Conservation (phyloP, 2,329 filamentous ascomycete genomes). For the Fusarium equiseti region DNA sequence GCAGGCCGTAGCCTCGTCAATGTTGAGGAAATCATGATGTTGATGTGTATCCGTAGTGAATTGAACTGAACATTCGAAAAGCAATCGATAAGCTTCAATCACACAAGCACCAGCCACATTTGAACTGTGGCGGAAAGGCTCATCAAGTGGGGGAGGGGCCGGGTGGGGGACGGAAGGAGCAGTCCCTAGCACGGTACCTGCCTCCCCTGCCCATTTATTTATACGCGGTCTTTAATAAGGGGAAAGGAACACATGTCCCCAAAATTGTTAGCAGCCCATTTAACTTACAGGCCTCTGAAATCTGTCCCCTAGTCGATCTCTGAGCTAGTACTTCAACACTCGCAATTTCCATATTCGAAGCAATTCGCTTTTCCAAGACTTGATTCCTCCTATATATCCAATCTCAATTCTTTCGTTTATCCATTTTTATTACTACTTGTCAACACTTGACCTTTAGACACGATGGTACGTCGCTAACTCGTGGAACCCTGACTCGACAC, state of each 20-base stretch:
- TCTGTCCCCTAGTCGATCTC: slow-evolving; percentile 46
- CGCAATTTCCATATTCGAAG: slow-evolving; percentile 14
- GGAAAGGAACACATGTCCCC: slow-evolving; percentile 52
- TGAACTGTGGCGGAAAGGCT: neutral
- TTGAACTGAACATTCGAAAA: neutral
- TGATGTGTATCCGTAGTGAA: slow-evolving; percentile 2
- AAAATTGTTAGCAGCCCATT: slow-evolving; percentile 42
- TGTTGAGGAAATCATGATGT: slow-evolving; percentile 23
- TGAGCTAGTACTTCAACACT: slow-evolving; percentile 32
- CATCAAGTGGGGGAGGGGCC: slow-evolving; percentile 36
- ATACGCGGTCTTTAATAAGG: slow-evolving; percentile 33
- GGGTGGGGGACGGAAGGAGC: slow-evolving; percentile 21
- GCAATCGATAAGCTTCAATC: slow-evolving; percentile 25
- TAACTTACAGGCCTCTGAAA: slow-evolving; percentile 39
- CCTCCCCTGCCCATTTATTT: slow-evolving; percentile 11
- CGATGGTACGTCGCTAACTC: slow-evolving; percentile 33
- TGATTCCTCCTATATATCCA: slow-evolving; percentile 14
- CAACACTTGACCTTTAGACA: neutral
- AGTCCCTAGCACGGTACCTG: slow-evolving; percentile 3
- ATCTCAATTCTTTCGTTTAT: neutral
- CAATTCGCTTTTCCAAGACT: neutral
- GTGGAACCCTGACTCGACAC: neutral
- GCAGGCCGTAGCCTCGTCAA: slow-evolving; percentile 31
- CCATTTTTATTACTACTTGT: neutral
- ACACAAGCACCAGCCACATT: slow-evolving; percentile 14